Evolutionary conservation across 1,139 yeast genomes (phyloP).

Genomic region (Wickerhamiella pararugosa): DNA sequence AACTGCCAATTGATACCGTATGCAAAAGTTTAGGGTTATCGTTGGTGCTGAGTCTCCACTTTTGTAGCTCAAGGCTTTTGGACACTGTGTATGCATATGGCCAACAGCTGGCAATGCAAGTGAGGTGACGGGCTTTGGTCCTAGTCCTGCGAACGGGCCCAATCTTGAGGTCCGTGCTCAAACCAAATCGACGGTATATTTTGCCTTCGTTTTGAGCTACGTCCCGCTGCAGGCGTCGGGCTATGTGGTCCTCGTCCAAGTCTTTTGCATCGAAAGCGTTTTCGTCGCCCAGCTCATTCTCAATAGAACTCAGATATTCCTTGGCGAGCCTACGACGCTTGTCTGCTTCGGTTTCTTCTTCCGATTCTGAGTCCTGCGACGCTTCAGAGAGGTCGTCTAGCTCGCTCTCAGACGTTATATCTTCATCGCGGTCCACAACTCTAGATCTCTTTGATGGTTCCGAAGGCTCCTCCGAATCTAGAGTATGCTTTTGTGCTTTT

Average conservation of each 20-base stretch:
- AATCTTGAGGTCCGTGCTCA: conserved; percentile 23
- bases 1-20: conserved; percentile 8
- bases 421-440: conserved; percentile 1
- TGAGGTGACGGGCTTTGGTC: conserved; percentile 19
- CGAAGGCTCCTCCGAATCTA: not conserved
- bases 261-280: conserved; percentile 81
- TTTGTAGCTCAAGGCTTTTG: conserved; percentile 65
- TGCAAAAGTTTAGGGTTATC: conserved; percentile 42
- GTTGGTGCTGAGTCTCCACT: conserved; percentile 52
- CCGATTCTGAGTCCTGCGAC: not conserved
- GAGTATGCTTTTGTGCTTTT: not conserved
- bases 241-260: conserved; percentile 82
- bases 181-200: conserved; percentile 48
- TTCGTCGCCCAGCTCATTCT: conserved; percentile 38
- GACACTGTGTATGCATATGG: conserved; percentile 69
- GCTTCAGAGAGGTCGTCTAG: not conserved
- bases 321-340: conserved; percentile 88
- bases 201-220: conserved; percentile 83
- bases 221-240: conserved; percentile 68
- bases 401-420: conserved; percentile 5
- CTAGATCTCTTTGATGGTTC: not conserved
- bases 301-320: conserved; percentile 72
- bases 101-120: conserved; percentile 33
- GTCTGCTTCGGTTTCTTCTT: conserved; percentile 73
- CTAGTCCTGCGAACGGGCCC: conserved; percentile 10